Evolutionary conservation across 805 yeast genomes (phyloP).

Genomic region (Pichia pseudocactophila): DNA sequence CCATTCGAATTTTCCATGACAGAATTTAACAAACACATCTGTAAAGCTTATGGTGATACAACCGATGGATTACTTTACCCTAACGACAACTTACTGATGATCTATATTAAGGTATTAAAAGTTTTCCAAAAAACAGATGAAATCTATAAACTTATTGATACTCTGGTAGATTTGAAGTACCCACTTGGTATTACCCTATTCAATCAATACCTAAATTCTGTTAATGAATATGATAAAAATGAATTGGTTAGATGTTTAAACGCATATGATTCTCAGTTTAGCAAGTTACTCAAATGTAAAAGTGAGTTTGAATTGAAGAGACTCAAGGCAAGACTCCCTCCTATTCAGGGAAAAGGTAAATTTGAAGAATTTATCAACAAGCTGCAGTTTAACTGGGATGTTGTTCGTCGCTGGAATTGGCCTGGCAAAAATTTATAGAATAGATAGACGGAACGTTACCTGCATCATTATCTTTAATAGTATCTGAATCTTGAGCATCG

Average conservation of each 20-base stretch:
- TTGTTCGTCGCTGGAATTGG: slow-evolving; percentile 27
- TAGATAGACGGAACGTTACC: background rate
- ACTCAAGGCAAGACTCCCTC: slow-evolving; percentile 10
- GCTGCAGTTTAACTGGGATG: slow-evolving; percentile 24
- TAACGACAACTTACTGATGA: slow-evolving; percentile 37
- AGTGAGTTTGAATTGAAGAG: slow-evolving; percentile 21
- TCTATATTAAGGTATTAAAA: slow-evolving; percentile 44
- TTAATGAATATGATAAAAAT: slow-evolving; percentile 14
- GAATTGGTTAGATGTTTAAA: slow-evolving; percentile 18
- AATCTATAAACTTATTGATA: slow-evolving; percentile 39
- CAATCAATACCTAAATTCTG: slow-evolving; percentile 14
- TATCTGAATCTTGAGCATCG: background rate
- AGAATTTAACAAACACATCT: slow-evolving; percentile 40
- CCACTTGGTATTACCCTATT: slow-evolving; percentile 17
- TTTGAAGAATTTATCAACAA: slow-evolving; percentile 18
- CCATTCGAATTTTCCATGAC: slow-evolving; percentile 55
- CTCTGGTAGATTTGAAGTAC: slow-evolving; percentile 43
- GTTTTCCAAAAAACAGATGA: slow-evolving; percentile 40
- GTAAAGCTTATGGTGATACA: slow-evolving; percentile 27
- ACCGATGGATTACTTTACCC: slow-evolving; percentile 33
- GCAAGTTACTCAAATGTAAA: slow-evolving; percentile 10
- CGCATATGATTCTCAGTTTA: slow-evolving; percentile 14
- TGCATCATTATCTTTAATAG: background rate
- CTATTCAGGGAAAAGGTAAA: slow-evolving; percentile 12
- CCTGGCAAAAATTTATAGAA: slow-evolving; percentile 12